Base-by-base conservation (phyloP, 331 rosid genomes). In the Quercus phellos region DNA sequence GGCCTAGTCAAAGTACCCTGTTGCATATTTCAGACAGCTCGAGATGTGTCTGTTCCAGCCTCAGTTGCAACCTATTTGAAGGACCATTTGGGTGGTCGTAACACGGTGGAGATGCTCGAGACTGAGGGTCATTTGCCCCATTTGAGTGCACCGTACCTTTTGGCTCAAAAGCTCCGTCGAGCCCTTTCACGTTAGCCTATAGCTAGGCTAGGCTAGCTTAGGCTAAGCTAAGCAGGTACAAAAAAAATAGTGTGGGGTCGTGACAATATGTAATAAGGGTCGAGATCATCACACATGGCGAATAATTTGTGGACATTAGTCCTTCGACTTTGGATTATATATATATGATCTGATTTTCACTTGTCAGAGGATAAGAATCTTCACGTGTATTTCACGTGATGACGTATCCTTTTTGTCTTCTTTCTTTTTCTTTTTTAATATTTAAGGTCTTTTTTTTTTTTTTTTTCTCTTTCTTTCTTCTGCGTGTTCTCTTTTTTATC, bases 41-140 rank as follows among this genome's bases (percentile, higher is more conserved):
- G 67, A 50, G 99, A 95, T 80, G 81, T 77, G 13, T 93, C 99
- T 7, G 96, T 95, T 1, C 99, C 99, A 72, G 82, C 88, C 2
- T 72, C 93, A 22, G 98, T 93, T 13, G 98, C 97, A 6, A 79
- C 46, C 1, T 95, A 95, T 77, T 79, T 93, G 80, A 60, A 63
- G 66, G 98, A 95, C 53, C 94, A 95, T 73, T 77, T 94, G 27
- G 99, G 97, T 27, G 99, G 97, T 6, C 85, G 79, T 55, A 95
- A 84, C 81, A 95, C 94, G 27, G 85, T 93, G 68, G 84, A 81
- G 84, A 89, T 88, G 92, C 88, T 95, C 0, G 94, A 93, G 24
- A 91, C 93, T 50, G 98, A 95, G 78, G 98, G 99, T 1, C 99
- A 95, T 79, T 84, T 95, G 59, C 99, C 99, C 5, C 99, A 95